Evolutionary conservation across 768 basidiomycete genomes (phyloP), one percentile per base, ranked within the genome.

Genomic region (Termitomyces sp.): DNA sequence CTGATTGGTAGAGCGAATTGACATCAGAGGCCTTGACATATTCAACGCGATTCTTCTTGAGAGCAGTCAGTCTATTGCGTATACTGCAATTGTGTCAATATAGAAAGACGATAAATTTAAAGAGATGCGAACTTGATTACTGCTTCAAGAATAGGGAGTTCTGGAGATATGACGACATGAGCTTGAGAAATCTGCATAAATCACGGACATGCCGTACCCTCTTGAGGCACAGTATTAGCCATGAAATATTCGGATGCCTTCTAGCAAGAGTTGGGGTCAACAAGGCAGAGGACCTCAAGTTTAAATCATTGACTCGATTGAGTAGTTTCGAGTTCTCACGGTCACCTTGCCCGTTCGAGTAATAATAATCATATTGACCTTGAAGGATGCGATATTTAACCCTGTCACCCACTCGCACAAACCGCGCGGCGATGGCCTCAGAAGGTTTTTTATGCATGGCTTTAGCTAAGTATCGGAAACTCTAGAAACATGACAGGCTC

Each of bases 1-100:
- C 90, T 3, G 86, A 82, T 60, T 92, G 91, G 79, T 98, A 98
- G 59, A 98, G 86, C 41, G 84, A 80, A 71, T 95, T 88, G 49
- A 98, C 96, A 78, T 94, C 96, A 59, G 91, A 87, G 8, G 94
- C 82, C 65, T 94, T 92, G 72, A 97, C 92, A 76, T 89, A 98
- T 63, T 92, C 89, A 39, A 84, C 93, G 47, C 93, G 85, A 69
- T 96, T 88, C 78, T 94, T 90, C 82, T 94, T 94, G 70, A 95
- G 84, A 12, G 86, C 94, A 8, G 95, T 96, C 48, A 99, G 84
- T 61, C 96, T 85, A 73, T 97, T 96, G 57, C 96, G 86, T 71
- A 98, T 94, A 73, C 92, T 96, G 70, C 18, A 5, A 60, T 55
- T 63, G 59, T 27, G 59, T 60, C 14, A 57, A 32, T 62, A 64